phyloP scores from a whole-genome alignment of 495 filamentous ascomycete species.

The Hypoxylon fragiforme region DNA sequence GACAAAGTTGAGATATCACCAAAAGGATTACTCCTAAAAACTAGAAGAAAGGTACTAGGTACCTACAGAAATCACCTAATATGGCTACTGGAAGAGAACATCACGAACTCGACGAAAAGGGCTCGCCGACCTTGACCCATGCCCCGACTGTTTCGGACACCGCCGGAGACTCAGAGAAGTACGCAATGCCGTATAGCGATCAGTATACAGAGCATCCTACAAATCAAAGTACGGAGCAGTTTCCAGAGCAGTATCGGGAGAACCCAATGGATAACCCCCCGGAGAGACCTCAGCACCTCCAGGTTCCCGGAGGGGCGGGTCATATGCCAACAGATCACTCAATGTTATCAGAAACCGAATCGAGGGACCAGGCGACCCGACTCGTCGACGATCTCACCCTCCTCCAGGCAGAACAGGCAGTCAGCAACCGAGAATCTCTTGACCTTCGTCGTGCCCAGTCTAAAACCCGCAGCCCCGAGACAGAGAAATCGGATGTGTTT shows the following conservation, averaged over 20 bases:
- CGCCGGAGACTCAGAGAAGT: constrained; percentile 27
- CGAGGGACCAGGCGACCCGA: constrained; percentile 66
- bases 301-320: constrained; percentile 20
- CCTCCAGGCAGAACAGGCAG: constrained; percentile 78
- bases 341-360: constrained; percentile 27
- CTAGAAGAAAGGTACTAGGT: no score
- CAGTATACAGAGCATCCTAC: no score
- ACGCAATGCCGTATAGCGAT: no score
- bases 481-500: constrained; percentile 79
- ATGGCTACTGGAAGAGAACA: constrained; percentile 19
- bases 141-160: constrained; percentile 34
- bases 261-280: no score
- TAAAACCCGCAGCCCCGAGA: constrained; percentile 39
- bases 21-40: no score
- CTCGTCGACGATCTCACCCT: constrained; percentile 85
- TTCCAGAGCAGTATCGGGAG: no score
- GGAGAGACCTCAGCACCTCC: constrained; percentile 24
- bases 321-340: constrained; percentile 8
- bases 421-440: constrained; percentile 55
- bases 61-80: not conserved
- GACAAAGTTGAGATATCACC: no score
- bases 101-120: constrained; percentile 32
- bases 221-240: no score
- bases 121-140: constrained; percentile 28
- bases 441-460: constrained; percentile 45